phyloP scores from a whole-genome alignment of 1,139 yeast genomes.

The Diutina neorugosa region DNA sequence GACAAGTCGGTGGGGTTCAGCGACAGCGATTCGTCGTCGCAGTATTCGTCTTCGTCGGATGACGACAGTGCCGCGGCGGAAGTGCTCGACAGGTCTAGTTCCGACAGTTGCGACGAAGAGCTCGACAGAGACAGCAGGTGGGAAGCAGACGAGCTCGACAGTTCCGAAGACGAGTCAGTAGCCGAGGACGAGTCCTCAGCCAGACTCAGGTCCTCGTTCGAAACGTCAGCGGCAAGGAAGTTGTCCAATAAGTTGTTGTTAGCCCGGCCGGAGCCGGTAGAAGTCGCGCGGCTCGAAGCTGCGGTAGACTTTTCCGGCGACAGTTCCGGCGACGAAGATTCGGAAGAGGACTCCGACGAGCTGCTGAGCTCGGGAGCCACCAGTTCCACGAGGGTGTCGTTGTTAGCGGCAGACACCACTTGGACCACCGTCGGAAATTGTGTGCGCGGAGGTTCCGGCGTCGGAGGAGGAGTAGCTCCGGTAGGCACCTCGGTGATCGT shows the following conservation, averaged over 20 bases:
- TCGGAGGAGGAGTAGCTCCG: not conserved
- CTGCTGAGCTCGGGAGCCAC: not conserved
- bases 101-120: not conserved
- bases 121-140: not conserved
- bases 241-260: not conserved
- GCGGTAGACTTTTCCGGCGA: not conserved
- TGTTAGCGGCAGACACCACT: not conserved
- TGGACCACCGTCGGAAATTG: not conserved
- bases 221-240: not conserved
- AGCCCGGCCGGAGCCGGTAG: not conserved
- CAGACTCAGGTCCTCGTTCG: not conserved
- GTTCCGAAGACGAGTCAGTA: not conserved
- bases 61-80: no score
- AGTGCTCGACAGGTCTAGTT: not conserved
- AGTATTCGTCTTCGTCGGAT: constrained; percentile 2
- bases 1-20: not conserved
- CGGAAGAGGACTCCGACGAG: not conserved
- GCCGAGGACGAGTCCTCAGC: not conserved
- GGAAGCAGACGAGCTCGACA: not conserved
- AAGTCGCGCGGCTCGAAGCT: not conserved
- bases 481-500: not conserved
- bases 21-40: not conserved
- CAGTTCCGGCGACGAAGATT: not conserved
- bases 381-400: not conserved
- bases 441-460: not conserved